phyloP scores from a whole-genome alignment of 495 filamentous ascomycete genomes.

The Hypomontagnella submonticulosa region DNA sequence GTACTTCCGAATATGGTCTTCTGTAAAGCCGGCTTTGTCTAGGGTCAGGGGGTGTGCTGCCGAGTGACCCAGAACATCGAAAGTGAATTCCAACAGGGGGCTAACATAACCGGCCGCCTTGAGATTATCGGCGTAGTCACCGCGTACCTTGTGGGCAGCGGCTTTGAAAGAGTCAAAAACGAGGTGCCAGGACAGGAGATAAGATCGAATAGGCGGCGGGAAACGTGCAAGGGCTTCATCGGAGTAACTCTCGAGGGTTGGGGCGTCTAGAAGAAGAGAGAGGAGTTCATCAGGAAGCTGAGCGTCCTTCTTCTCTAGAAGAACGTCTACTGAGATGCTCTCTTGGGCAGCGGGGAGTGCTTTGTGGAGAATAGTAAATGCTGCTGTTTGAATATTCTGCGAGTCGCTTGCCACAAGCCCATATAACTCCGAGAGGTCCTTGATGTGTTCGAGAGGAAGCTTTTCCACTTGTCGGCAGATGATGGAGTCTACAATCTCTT shows the following conservation, averaged over 20 bases:
- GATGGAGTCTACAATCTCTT: conserved; percentile 71
- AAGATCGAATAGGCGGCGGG: conserved; percentile 69
- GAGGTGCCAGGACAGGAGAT: conserved; percentile 91
- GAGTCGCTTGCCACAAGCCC: conserved; percentile 80
- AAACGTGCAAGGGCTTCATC: conserved; percentile 62
- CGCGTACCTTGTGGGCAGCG: conserved; percentile 81
- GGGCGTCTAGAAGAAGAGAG: conserved; percentile 69
- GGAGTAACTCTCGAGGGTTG: conserved; percentile 56
- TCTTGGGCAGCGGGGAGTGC: conserved; percentile 81
- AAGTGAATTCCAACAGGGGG: conserved; percentile 78
- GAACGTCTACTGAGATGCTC: conserved; percentile 82
- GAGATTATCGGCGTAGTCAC: conserved; percentile 78
- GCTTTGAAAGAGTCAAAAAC: conserved; percentile 88
- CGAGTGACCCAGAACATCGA: conserved; percentile 82
- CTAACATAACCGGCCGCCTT: conserved; percentile 76
- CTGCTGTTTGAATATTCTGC: conserved; percentile 76
- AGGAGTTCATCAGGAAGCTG: conserved; percentile 75
- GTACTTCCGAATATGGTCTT: conserved; percentile 76
- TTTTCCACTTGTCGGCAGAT: conserved; percentile 71
- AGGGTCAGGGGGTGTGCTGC: conserved; percentile 71
- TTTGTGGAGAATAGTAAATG: conserved; percentile 82
- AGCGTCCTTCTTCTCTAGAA: conserved; percentile 77
- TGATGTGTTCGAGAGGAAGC: conserved; percentile 64
- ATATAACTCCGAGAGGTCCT: conserved; percentile 71
- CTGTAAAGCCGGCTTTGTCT: conserved; percentile 56